Conservation (phyloP, 139 green algal species). For the Desmodesmus armatus region DNA sequence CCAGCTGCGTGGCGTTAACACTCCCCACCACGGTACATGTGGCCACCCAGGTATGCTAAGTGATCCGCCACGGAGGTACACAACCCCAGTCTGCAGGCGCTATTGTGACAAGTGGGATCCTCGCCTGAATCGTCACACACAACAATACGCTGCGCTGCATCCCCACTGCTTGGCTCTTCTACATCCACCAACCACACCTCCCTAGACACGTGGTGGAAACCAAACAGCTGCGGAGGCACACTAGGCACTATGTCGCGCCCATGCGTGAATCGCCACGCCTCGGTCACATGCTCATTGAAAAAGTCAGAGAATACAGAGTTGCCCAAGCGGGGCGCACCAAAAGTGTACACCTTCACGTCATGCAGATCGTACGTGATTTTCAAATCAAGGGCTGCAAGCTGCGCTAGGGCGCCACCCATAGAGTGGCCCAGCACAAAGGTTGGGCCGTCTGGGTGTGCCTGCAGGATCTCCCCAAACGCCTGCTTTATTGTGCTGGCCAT, state of each 20-base stretch:
- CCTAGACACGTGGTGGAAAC: constrained; percentile 76
- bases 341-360: constrained; percentile 72
- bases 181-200: constrained; percentile 85
- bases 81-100: constrained; percentile 83
- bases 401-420: constrained; percentile 63
- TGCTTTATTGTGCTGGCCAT: constrained; percentile 41
- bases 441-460: constrained; percentile 42
- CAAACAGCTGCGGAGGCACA: constrained; percentile 76
- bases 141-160: constrained; percentile 46
- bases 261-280: constrained; percentile 88
- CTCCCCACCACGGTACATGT: constrained; percentile 43
- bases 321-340: constrained; percentile 87
- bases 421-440: constrained; percentile 61
- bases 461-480: constrained; percentile 30
- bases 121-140: constrained; percentile 86
- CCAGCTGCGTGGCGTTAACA: constrained; percentile 16
- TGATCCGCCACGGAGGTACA: constrained; percentile 88
- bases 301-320: constrained; percentile 81
- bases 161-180: constrained; percentile 28
- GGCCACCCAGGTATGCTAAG: constrained; percentile 75
- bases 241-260: constrained; percentile 91
- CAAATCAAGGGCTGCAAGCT: constrained; percentile 58
- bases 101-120: constrained; percentile 88
- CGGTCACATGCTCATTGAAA: constrained; percentile 52
- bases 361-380: constrained; percentile 46